Base-by-base conservation (phyloP, 106 monocot species). In the Gastrodia elata region DNA sequence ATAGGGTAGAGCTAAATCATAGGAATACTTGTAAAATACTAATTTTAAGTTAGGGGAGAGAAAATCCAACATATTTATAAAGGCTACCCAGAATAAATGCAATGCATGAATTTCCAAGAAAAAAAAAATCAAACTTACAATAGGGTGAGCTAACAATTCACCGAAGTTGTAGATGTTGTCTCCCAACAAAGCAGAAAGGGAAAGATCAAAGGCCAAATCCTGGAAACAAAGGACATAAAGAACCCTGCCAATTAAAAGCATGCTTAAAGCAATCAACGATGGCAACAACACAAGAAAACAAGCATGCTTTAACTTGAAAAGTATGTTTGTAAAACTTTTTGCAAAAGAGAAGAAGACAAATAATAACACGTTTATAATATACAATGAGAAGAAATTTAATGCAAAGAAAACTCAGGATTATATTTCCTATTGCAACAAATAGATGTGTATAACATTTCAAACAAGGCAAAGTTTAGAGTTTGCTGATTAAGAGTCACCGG, bases 151-250 rank as follows among this genome's bases (percentile, higher is more conserved):
- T 27, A 94, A 68, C 80, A 94, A 76, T 80, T 94, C 94, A 22
- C 94, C 91, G 44, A 94, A 94, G 74, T 91, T 87, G 68, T 91
- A 91, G 22, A 91, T 91, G 40, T 91, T 91, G 39, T 87, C 87
- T 32, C 90, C 90, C 68, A 91, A 70, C 33, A 91, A 71, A 26
- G 90, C 90, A 27, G 90, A 84, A 71, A 91, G 82, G 25, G 90
- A 91, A 22, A 91, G 78, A 38, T 91, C 90, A 81, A 91, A 87
- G 16, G 90, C 90, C 78, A 91, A 77, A 73, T 91, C 87, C 90
- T 91, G 84, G 74, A 78, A 85, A 39, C 6, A 52, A 57, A 35
- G 64, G 14, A 41, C 27, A 39, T 65, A 52, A 55, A 32, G 24
- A 70, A 38, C 4, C 40, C 40, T 39, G 40, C 41, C 2, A 69